Evolutionary conservation across 1,284 basidiomycete genomes (phyloP), one percentile per base, ranked within the genome.

Genomic region (Megacollybia platyphylla): DNA sequence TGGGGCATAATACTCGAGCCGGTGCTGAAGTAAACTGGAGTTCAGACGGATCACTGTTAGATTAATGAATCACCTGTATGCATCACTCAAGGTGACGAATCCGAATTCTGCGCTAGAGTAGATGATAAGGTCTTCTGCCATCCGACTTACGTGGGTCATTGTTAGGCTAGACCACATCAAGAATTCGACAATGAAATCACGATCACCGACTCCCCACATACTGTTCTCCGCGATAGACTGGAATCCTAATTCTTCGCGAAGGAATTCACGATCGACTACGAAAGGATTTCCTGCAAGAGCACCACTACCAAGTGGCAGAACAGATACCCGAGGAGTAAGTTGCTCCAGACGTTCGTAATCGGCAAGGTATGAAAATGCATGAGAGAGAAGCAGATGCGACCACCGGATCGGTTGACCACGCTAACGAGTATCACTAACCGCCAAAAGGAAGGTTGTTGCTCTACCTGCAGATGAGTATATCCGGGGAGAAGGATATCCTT

Each of bases 1-100:
- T 98, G 94, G 1, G 94, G 94, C 94, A 98, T 98, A 59, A 98
- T 97, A 50, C 92, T 97, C 34, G 93, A 97, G 8, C 94, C 94
- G 29, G 94, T 98, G 60, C 90, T 93, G 48, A 39, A 38, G 44
- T 17, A 31, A 40, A 15, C 26, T 17, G 31, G 44, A 18, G 48
- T 34, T 20, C 18, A 26, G 18, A 10, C n/a, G 38, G 37, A 32
- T 5, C 9, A 17, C 31, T 3, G n/a, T 7, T 18, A 32, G 17
- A 31, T 18, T 5, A 40, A 42, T 11, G 42, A 7, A 44, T 63
- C 41, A 89, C 88, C 86, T 90, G 64, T 97, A 98, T 2, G 94
- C 94, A 64, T 98, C 94, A 57, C 87, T 93, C 52, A 97, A 65
- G 31, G 83, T 81, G 48, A 97, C 73, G 59, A 97, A 98, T 8